Percentiles rank a stretch among this genome's conserved stretches.
phyloP scores from a whole-genome alignment of 768 basidiomycete genomes.

The Boletus coccyginus region DNA sequence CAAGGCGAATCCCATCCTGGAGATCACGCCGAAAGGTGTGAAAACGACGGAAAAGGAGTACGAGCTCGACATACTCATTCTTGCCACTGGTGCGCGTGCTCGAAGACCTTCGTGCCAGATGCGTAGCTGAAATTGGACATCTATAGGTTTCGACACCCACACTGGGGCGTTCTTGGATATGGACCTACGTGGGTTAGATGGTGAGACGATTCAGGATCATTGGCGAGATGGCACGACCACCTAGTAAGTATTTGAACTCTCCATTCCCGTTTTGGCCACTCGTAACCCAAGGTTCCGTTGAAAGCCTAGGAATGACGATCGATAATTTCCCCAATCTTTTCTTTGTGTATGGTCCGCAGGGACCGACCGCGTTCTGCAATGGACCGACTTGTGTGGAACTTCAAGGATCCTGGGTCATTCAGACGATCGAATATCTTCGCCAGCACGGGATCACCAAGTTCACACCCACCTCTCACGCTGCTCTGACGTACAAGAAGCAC shows the following conservation, averaged over 20 bases:
- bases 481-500: constrained; percentile 4
- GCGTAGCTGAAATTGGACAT: not conserved
- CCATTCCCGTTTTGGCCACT: not conserved
- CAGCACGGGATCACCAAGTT: constrained; percentile 10
- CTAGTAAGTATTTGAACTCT: constrained; percentile 3
- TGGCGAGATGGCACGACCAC: constrained; percentile 14
- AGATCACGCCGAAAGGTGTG: constrained; percentile 4
- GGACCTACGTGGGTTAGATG: constrained; percentile 9
- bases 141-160: constrained; percentile 4
- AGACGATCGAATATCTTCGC: constrained; percentile 8
- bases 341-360: constrained; percentile 15
- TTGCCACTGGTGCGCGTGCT: not conserved
- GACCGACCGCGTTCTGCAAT: constrained; percentile 7
- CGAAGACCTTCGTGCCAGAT: not conserved
- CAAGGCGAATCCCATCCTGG: not conserved
- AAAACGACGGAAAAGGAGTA: constrained; percentile 3
- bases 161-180: constrained; percentile 4
- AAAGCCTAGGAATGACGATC: constrained; percentile 12
- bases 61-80: constrained; percentile 6
- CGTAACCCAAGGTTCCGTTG: not conserved
- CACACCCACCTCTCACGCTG: constrained; percentile 1
- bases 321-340: constrained; percentile 17
- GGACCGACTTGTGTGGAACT: constrained; percentile 11
- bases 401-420: constrained; percentile 2
- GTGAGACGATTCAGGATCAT: constrained; percentile 13